phyloP scores from a whole-genome alignment of 2,329 filamentous ascomycete species.

The Elsinoe ampelina region DNA sequence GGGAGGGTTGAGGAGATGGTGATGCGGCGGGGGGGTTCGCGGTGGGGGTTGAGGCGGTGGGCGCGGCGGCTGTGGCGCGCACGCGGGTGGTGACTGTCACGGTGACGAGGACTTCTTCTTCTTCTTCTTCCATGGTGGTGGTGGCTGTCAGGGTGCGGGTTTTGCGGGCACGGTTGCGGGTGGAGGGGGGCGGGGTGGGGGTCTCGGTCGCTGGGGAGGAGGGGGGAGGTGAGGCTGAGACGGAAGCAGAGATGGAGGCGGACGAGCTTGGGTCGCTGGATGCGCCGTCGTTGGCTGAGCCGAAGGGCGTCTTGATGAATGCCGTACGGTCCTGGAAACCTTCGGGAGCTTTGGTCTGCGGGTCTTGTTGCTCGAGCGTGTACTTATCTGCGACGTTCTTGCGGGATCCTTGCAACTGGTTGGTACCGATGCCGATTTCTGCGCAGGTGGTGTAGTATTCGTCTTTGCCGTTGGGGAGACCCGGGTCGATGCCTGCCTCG shows the following conservation, averaged over 20 bases:
- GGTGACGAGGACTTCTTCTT: background rate
- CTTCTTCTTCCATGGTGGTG: background rate
- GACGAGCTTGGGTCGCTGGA: background rate
- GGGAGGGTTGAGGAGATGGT: too few relatives aligned
- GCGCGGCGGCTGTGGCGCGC: background rate
- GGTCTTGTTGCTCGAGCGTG: slow-evolving; percentile 33
- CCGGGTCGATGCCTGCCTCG: slow-evolving; percentile 28
- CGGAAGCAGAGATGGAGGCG: background rate
- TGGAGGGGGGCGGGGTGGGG: background rate
- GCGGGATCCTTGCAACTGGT: slow-evolving; percentile 8
- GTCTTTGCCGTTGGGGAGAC: slow-evolving; percentile 38
- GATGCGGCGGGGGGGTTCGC: too few relatives aligned
- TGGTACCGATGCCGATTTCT: slow-evolving; percentile 41
- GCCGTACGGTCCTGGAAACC: slow-evolving; percentile 35
- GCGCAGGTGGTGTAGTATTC: slow-evolving; percentile 53
- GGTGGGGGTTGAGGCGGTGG: background rate
- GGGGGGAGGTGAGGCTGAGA: background rate
- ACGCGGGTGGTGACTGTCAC: background rate
- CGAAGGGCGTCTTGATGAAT: slow-evolving; percentile 6
- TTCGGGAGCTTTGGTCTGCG: slow-evolving; percentile 31
- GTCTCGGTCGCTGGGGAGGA: background rate
- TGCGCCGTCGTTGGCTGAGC: background rate
- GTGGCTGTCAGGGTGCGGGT: background rate
- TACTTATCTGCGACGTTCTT: slow-evolving; percentile 18
- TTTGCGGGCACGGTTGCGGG: background rate